Conservation (phyloP, 1,139 yeast genomes). For the Kodamaea suecica region DNA sequence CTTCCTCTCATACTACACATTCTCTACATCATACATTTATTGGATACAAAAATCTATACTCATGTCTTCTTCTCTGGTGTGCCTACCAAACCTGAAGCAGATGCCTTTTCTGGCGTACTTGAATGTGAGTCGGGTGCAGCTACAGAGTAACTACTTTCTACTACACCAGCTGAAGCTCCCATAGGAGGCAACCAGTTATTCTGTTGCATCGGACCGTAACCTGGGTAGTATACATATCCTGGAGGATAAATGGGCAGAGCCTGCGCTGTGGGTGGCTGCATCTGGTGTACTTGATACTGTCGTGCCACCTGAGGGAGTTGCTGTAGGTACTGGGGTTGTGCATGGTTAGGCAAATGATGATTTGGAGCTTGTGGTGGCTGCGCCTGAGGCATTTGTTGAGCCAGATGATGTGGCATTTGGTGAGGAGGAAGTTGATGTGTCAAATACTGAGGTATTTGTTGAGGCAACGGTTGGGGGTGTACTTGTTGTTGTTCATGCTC, state of each 20-base stretch:
- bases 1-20: no score
- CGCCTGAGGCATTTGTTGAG: no score
- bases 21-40: no score
- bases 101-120: not conserved
- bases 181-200: not conserved
- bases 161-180: no score
- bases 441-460: no score
- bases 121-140: not conserved
- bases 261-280: no score
- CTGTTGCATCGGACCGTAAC: conserved; percentile 8
- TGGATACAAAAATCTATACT: not conserved
- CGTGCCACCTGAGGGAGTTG: no score
- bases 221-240: conserved; percentile 12
- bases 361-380: not conserved
- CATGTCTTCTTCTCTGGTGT: conserved; percentile 4
- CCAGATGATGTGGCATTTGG: no score
- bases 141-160: no score
- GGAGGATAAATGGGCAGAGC: conserved; percentile 7
- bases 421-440: no score
- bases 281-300: no score
- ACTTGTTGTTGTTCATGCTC: not conserved
- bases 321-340: no score
- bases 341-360: not conserved
- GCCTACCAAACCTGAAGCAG: conserved; percentile 4
- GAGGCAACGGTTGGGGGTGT: not conserved